A percentile compares a stretch with the other conserved stretches of the same genome.
phyloP scores from a whole-genome alignment of 768 basidiomycete species.

The Pisolithus sp. region DNA sequence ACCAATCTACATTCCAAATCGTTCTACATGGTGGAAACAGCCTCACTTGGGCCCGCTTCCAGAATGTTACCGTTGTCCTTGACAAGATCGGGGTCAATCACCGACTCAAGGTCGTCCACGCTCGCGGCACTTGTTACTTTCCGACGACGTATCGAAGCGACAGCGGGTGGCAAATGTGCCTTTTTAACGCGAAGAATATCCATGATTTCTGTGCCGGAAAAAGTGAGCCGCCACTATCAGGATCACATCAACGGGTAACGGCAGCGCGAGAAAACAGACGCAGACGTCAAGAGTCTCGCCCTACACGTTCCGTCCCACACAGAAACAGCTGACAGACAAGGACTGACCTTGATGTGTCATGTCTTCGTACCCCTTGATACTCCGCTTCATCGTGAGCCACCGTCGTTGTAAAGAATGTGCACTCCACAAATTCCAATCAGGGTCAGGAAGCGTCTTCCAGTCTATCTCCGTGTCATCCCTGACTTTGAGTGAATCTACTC shows the following conservation, averaged over 20 bases:
- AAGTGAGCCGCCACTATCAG: background rate
- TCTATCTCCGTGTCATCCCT: constrained; percentile 79
- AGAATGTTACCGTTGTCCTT: background rate
- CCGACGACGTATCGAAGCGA: constrained; percentile 35
- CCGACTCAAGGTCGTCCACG: constrained; percentile 36
- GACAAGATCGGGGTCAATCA: constrained; percentile 15
- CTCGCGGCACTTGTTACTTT: constrained; percentile 48
- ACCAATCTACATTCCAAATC: background rate
- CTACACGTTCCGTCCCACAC: background rate
- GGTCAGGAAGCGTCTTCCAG: constrained; percentile 72
- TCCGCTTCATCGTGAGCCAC: constrained; percentile 74
- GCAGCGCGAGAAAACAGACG: no score
- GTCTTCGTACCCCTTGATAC: constrained; percentile 70
- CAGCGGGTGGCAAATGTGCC: constrained; percentile 42
- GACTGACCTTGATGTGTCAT: constrained; percentile 71
- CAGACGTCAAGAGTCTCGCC: no score
- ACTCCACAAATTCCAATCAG: constrained; percentile 81
- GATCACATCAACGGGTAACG: no score
- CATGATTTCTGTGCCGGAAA: constrained; percentile 57
- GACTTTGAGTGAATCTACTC: constrained; percentile 69
- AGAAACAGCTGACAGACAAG: background rate
- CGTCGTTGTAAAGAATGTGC: constrained; percentile 72
- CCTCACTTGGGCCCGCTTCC: constrained; percentile 27
- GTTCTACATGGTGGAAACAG: background rate
- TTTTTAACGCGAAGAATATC: constrained; percentile 75